Evolutionary conservation across 805 yeast genomes (phyloP).

Genomic region (Millerago galiae): DNA sequence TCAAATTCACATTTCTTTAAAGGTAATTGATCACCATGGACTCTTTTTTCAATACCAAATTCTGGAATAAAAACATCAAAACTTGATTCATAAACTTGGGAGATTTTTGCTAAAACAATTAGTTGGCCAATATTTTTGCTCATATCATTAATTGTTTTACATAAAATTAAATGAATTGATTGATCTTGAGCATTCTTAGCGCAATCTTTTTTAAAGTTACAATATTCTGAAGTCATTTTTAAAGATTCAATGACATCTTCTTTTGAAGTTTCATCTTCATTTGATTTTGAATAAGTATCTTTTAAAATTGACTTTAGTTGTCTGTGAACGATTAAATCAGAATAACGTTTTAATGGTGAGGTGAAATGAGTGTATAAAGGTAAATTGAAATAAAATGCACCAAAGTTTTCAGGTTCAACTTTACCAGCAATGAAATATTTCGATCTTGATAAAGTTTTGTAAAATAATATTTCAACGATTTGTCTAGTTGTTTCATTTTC

Average conservation of each 20-base stretch:
- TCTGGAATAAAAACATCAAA: slow-evolving; percentile 91
- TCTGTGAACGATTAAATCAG: slow-evolving; percentile 88
- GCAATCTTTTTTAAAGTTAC: slow-evolving; percentile 93
- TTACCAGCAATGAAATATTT: slow-evolving; percentile 86
- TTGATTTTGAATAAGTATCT: not conserved
- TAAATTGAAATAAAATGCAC: slow-evolving; percentile 74
- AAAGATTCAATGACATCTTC: slow-evolving; percentile 57
- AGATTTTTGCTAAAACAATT: slow-evolving; percentile 76
- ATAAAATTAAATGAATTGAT: slow-evolving; percentile 78
- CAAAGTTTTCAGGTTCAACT: slow-evolving; percentile 68
- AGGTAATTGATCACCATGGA: slow-evolving; percentile 96
- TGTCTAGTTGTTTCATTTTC: slow-evolving; percentile 56
- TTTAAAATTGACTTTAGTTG: slow-evolving; percentile 67
- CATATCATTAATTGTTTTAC: slow-evolving; percentile 78
- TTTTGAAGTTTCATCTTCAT: slow-evolving; percentile 30
- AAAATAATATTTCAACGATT: slow-evolving; percentile 72
- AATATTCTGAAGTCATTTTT: slow-evolving; percentile 81
- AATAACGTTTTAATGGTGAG: slow-evolving; percentile 88
- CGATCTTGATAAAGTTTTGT: slow-evolving; percentile 79
- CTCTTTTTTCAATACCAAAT: slow-evolving; percentile 91
- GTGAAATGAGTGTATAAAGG: slow-evolving; percentile 91
- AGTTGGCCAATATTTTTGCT: slow-evolving; percentile 70
- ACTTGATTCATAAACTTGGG: slow-evolving; percentile 93
- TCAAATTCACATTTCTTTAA: slow-evolving; percentile 88
- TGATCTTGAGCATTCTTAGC: slow-evolving; percentile 92